Percentiles rank a stretch among this genome's conserved stretches.
These are phyloP conservation scores for Fraxinus xanthoxyloides DNA, from an alignment of 305 asterid species.

Conservation along the genomic window DNA sequence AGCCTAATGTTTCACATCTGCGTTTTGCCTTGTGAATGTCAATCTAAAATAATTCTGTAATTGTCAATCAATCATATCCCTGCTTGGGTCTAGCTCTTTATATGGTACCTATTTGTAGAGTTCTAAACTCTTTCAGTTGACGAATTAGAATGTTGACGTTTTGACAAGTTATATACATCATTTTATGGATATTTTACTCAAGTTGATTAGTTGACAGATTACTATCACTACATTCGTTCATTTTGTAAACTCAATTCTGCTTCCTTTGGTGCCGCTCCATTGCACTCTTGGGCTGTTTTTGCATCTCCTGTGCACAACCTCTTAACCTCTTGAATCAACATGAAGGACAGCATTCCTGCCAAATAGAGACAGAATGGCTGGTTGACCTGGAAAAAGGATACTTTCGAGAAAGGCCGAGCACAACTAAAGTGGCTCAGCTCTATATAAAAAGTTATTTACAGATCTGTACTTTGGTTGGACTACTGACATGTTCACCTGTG, in stretches of 20 bases:
- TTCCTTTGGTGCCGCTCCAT: background rate
- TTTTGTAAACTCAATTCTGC: background rate
- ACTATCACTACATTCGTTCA: background rate
- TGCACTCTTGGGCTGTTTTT: background rate
- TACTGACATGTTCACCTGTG: background rate
- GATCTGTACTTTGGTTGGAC: background rate
- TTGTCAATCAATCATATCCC: background rate
- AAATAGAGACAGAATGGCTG: background rate
- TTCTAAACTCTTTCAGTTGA: background rate
- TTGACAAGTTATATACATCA: background rate
- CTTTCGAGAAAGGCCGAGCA: background rate
- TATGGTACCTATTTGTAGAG: background rate
- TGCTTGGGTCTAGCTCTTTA: background rate
- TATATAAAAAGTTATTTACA: background rate
- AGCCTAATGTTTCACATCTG: background rate
- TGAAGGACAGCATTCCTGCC: background rate
- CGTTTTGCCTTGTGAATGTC: background rate
- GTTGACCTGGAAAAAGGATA: background rate
- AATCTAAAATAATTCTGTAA: background rate
- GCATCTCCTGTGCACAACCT: background rate
- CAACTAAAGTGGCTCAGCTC: background rate
- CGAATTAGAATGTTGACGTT: background rate
- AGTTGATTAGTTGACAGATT: background rate
- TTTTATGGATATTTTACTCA: background rate
- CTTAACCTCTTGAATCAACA: background rate